phyloP scores from a whole-genome alignment of 176 grass and related monocot species.

The Lolium perenne region DNA sequence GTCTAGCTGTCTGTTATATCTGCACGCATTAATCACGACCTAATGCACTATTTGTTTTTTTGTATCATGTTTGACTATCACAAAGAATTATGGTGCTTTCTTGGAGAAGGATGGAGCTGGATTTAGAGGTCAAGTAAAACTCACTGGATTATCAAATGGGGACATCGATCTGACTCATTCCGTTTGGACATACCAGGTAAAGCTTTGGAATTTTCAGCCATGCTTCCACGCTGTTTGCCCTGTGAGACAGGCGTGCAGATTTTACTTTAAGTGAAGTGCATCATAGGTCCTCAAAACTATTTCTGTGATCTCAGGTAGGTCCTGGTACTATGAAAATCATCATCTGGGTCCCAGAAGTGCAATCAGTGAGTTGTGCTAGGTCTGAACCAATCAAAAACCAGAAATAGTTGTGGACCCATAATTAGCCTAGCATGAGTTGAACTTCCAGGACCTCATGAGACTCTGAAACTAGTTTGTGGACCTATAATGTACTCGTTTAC shows the following conservation, averaged over 20 bases:
- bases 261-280: slow-evolving; percentile 25
- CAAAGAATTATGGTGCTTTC: slow-evolving; percentile 96
- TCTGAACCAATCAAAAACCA: neutral
- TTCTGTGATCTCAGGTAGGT: neutral
- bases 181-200: slow-evolving; percentile 94
- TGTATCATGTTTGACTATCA: slow-evolving; percentile 25
- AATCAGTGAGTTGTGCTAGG: slow-evolving; percentile 1
- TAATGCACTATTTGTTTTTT: slow-evolving; percentile 33
- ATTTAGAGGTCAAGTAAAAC: slow-evolving; percentile 88
- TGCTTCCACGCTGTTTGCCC: slow-evolving; percentile 29
- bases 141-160: slow-evolving; percentile 81
- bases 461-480: slow-evolving; percentile 11
- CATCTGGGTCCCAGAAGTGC: neutral
- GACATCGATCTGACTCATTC: slow-evolving; percentile 75
- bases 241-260: slow-evolving; percentile 12
- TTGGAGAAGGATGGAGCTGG: slow-evolving; percentile 99
- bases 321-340: neutral
- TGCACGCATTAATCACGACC: slow-evolving; percentile 20
- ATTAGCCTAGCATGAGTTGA: neutral
- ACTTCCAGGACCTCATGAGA: slow-evolving; percentile 4
- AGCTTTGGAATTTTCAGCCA: slow-evolving; percentile 20
- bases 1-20: slow-evolving; percentile 20
- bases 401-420: neutral
- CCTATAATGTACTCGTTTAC: slow-evolving; percentile 19
- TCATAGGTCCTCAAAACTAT: neutral